Percentiles rank a stretch among this genome's conserved stretches.
These are phyloP conservation scores for Pestalotiopsis fici DNA, from an alignment of 2,329 filamentous ascomycete genomes.

Conservation along the genomic window DNA sequence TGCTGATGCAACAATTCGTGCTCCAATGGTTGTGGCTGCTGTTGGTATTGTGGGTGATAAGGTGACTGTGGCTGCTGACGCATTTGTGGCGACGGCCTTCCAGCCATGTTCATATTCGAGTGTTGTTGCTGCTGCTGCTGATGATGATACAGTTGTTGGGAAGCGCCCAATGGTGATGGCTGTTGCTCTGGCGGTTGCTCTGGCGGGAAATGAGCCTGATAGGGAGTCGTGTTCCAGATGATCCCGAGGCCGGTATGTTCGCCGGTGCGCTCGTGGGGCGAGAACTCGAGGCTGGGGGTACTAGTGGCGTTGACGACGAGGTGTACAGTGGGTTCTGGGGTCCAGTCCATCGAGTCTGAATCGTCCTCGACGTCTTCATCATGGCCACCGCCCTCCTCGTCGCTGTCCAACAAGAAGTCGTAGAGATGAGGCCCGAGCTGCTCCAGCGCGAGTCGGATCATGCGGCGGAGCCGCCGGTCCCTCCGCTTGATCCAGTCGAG, in stretches of 20 bases:
- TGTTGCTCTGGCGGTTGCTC: neutral
- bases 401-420: neutral
- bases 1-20: neutral
- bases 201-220: neutral
- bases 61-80: neutral
- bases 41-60: neutral
- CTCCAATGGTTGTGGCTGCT: neutral
- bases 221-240: neutral
- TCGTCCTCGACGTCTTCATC: neutral
- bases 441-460: neutral
- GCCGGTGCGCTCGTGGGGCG: neutral
- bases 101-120: neutral
- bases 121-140: neutral
- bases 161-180: neutral
- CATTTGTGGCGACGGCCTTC: too few relatives aligned
- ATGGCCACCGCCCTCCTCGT: neutral
- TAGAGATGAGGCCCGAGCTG: neutral
- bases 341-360: slow-evolving; percentile 4
- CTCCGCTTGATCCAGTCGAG: neutral
- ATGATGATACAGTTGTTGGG: neutral
- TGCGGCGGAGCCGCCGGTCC: neutral
- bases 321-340: neutral
- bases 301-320: neutral
- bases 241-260: neutral
- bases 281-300: neutral